Evolutionary conservation across 306 rosid genomes (phyloP).

Genomic region (Vicia faba): DNA sequence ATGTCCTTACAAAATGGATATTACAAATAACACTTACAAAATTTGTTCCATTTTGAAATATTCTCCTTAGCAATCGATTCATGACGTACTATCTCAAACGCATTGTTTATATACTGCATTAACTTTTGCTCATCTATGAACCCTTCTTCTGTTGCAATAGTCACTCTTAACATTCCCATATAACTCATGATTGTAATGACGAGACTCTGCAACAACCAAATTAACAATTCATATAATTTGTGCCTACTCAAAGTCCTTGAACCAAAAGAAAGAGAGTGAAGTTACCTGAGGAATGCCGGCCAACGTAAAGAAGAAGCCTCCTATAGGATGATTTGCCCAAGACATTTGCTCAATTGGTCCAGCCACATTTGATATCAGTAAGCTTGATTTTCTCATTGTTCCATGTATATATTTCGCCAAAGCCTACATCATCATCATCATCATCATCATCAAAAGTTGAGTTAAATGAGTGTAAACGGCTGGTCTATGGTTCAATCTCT

Average conservation of each 20-base stretch:
- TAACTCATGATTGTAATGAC: constrained; percentile 30
- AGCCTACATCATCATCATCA: no score
- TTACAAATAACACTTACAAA: neutral
- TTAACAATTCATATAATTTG: no score
- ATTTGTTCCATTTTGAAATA: constrained; percentile 4
- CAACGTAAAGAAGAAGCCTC: constrained; percentile 10
- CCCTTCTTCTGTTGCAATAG: constrained; percentile 7
- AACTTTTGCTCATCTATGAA: constrained; percentile 30
- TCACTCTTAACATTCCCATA: constrained; percentile 36
- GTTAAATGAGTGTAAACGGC: no score
- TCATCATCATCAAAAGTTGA: neutral
- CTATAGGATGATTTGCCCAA: constrained; percentile 33
- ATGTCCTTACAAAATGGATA: neutral
- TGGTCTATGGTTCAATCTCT: no score
- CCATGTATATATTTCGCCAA: neutral
- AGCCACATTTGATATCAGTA: neutral
- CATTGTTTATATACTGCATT: neutral
- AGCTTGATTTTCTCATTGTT: constrained; percentile 18
- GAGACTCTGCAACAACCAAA: constrained; percentile 15
- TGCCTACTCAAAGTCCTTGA: no score
- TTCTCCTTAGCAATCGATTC: constrained; percentile 21
- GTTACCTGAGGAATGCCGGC: constrained; percentile 28
- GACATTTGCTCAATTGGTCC: constrained; percentile 35
- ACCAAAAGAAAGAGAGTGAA: neutral
- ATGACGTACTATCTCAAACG: constrained; percentile 7